These are phyloP conservation scores for Hypoxylon lenormandii DNA, from an alignment of 495 filamentous ascomycete genomes.

Conservation along the genomic window DNA sequence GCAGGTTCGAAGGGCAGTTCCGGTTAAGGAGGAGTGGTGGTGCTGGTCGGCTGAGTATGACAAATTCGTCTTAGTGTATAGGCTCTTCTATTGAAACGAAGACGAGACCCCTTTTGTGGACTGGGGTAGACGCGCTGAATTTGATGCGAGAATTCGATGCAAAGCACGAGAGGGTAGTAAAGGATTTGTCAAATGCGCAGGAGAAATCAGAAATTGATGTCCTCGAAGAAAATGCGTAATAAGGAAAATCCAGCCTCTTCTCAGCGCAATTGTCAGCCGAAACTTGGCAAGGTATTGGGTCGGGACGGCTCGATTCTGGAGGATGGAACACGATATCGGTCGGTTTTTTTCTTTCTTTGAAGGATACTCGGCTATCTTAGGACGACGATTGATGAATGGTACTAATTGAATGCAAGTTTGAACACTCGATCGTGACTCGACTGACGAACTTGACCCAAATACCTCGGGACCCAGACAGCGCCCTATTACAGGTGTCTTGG, in stretches of 20 bases:
- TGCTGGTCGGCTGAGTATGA: slow-evolving; percentile 5
- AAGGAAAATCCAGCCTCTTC: slow-evolving; percentile 37
- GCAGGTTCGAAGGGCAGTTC: slow-evolving; percentile 22
- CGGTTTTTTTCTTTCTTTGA: slow-evolving; percentile 29
- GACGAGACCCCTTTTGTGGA: slow-evolving; percentile 35
- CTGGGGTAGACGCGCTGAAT: slow-evolving; percentile 45
- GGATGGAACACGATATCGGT: slow-evolving; percentile 29
- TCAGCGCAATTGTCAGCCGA: slow-evolving; percentile 31
- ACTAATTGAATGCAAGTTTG: slow-evolving; percentile 39
- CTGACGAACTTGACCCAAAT: slow-evolving; percentile 50
- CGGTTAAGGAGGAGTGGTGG: slow-evolving; percentile 20
- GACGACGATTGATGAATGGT: slow-evolving; percentile 27
- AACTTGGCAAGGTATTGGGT: slow-evolving; percentile 19
- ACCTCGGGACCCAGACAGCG: slow-evolving; percentile 41
- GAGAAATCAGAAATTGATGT: slow-evolving; percentile 33
- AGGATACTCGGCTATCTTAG: slow-evolving; percentile 20
- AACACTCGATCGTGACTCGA: slow-evolving; percentile 46
- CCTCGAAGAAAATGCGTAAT: slow-evolving; percentile 50
- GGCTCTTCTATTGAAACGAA: slow-evolving; percentile 38
- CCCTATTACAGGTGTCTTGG: slow-evolving; percentile 15
- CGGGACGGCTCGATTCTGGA: slow-evolving; percentile 17
- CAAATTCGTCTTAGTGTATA: slow-evolving; percentile 40
- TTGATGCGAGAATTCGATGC: slow-evolving; percentile 47
- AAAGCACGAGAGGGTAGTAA: slow-evolving; percentile 29
- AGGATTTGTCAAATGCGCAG: slow-evolving; percentile 17